Conservation (phyloP, 1,284 basidiomycete species). For the Coniophora puteana region DNA sequence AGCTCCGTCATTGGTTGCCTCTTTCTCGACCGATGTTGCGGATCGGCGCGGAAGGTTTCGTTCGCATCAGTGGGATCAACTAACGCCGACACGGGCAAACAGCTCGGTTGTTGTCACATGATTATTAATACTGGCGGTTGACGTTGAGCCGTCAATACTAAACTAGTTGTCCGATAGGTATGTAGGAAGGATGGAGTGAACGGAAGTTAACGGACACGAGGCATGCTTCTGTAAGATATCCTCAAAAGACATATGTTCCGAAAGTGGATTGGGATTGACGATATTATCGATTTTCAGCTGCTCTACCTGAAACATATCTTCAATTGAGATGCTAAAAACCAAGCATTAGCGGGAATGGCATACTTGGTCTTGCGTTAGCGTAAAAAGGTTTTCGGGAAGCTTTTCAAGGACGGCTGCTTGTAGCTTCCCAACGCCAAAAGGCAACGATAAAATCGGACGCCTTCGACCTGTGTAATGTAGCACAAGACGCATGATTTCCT, state of each 20-base stretch:
- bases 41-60: no score
- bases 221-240: slow-evolving; percentile 38
- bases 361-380: slow-evolving; percentile 65
- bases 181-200: slow-evolving; percentile 52
- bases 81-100: no score
- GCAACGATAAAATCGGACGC: slow-evolving; percentile 58
- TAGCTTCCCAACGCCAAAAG: slow-evolving; percentile 54
- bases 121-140: no score
- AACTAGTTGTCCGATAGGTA: slow-evolving; percentile 37
- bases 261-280: slow-evolving; percentile 32
- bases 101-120: no score
- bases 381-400: slow-evolving; percentile 62
- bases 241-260: slow-evolving; percentile 38
- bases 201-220: slow-evolving; percentile 36
- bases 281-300: slow-evolving; percentile 61
- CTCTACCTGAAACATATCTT: slow-evolving; percentile 38
- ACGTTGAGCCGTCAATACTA: background rate
- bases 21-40: no score
- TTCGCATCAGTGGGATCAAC: no score
- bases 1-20: no score
- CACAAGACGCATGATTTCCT: slow-evolving; percentile 60
- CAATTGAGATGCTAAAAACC: background rate
- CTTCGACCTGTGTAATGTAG: slow-evolving; percentile 46
- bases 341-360: slow-evolving; percentile 3
- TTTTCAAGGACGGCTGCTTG: slow-evolving; percentile 61